Evolutionary conservation across 2,329 filamentous ascomycete genomes (phyloP).

Genomic region (Coniella vitis): DNA sequence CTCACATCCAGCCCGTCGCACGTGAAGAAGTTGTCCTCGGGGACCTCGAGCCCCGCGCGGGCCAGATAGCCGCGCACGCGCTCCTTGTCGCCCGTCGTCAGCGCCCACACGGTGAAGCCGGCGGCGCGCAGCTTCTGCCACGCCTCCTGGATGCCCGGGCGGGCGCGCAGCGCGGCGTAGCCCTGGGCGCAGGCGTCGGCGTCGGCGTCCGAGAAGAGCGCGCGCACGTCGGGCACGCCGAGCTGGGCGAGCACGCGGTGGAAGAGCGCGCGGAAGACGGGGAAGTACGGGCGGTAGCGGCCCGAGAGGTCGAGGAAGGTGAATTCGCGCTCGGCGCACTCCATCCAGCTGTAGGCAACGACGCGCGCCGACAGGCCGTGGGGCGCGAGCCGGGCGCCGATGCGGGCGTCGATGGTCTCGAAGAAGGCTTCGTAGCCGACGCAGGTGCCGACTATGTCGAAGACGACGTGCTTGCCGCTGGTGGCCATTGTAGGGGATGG

Average conservation of each 20-base stretch:
- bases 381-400: conserved; percentile 33
- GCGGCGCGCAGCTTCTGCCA: conserved; percentile 34
- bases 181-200: conserved; percentile 30
- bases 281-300: conserved; percentile 35
- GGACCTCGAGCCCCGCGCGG: conserved; percentile 41
- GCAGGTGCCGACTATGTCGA: conserved; percentile 47
- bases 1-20: conserved; percentile 42
- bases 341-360: conserved; percentile 41
- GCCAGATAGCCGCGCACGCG: conserved; percentile 47
- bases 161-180: conserved; percentile 30
- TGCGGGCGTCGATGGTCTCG: conserved; percentile 31
- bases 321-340: conserved; percentile 40
- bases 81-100: conserved; percentile 44
- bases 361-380: conserved; percentile 34
- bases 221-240: conserved; percentile 35
- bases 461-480: conserved; percentile 36
- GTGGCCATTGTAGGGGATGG: conserved; percentile 7
- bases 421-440: conserved; percentile 39
- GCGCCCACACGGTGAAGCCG: conserved; percentile 46
- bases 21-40: conserved; percentile 41
- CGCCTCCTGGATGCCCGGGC: conserved; percentile 34
- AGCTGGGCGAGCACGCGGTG: conserved; percentile 39
- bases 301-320: conserved; percentile 40
- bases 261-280: conserved; percentile 38
- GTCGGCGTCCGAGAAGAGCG: conserved; percentile 36